phyloP scores from a whole-genome alignment of 257 asterid species.

The Solanum etuberosum region DNA sequence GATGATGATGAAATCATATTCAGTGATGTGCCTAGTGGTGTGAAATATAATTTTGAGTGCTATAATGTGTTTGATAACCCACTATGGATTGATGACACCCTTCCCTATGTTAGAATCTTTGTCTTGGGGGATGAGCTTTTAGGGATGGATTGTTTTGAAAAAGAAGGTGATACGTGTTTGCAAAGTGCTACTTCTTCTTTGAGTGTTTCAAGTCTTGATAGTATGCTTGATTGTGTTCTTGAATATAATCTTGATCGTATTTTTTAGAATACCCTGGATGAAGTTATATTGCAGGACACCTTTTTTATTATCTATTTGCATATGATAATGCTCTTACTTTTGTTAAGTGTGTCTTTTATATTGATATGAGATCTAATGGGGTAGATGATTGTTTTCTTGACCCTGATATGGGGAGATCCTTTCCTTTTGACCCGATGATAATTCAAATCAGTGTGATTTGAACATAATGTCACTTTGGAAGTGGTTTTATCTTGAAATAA shows the following conservation, averaged over 20 bases:
- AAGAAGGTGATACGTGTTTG: not conserved
- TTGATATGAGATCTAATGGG: no score
- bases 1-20: not conserved
- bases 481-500: no score
- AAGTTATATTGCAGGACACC: not conserved
- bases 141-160: not conserved
- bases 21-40: not conserved
- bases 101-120: no score
- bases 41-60: no score
- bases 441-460: no score
- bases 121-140: not conserved
- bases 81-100: not conserved
- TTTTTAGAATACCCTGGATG: not conserved
- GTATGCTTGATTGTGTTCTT: not conserved
- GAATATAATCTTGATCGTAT: not conserved
- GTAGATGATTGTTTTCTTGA: no score
- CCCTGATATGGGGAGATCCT: no score
- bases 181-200: not conserved
- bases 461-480: no score
- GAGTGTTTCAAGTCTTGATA: not conserved
- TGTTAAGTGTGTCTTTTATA: no score
- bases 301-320: no score
- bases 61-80: not conserved
- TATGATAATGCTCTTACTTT: no score
- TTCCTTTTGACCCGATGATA: no score